Conservation (phyloP, 2,329 filamentous ascomycete species). For the Fusarium sp. region DNA sequence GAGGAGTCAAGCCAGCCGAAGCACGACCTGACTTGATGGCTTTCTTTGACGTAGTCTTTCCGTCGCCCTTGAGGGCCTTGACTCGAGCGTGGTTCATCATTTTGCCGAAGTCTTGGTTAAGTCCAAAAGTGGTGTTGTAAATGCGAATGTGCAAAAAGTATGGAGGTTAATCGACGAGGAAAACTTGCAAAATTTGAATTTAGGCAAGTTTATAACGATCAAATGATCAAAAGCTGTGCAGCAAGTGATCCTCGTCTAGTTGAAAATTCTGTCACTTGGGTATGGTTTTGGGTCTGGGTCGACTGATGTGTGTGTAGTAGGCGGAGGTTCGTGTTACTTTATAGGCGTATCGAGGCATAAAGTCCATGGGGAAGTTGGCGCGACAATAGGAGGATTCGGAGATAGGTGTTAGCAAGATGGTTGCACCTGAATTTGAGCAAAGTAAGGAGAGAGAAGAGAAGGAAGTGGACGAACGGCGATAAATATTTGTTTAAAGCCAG, state of each 20-base stretch:
- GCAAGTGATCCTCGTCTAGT: conserved; percentile 40
- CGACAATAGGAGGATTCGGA: background rate
- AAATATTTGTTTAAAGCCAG: conserved; percentile 37
- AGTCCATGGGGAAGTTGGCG: conserved; percentile 39
- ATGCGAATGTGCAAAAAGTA: background rate
- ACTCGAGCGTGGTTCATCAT: conserved; percentile 72
- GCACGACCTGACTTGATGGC: conserved; percentile 66
- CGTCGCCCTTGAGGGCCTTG: conserved; percentile 73
- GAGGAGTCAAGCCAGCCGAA: conserved; percentile 66
- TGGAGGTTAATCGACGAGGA: conserved; percentile 34
- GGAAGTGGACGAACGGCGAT: conserved; percentile 21
- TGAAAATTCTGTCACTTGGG: conserved; percentile 30
- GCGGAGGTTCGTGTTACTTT: conserved; percentile 29
- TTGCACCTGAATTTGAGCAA: conserved; percentile 27
- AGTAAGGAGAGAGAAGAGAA: background rate
- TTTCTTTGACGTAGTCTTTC: conserved; percentile 77
- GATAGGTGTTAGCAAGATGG: conserved; percentile 25
- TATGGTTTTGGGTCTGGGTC: conserved; percentile 35
- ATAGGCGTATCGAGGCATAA: conserved; percentile 37
- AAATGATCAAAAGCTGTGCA: conserved; percentile 22
- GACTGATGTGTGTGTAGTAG: conserved; percentile 33
- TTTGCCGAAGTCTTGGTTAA: background rate
- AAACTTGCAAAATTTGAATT: conserved; percentile 30
- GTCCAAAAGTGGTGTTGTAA: background rate
- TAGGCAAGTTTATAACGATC: conserved; percentile 1